These are phyloP conservation scores for Boletus fagicola DNA, from an alignment of 768 basidiomycete genomes.

Conservation along the genomic window DNA sequence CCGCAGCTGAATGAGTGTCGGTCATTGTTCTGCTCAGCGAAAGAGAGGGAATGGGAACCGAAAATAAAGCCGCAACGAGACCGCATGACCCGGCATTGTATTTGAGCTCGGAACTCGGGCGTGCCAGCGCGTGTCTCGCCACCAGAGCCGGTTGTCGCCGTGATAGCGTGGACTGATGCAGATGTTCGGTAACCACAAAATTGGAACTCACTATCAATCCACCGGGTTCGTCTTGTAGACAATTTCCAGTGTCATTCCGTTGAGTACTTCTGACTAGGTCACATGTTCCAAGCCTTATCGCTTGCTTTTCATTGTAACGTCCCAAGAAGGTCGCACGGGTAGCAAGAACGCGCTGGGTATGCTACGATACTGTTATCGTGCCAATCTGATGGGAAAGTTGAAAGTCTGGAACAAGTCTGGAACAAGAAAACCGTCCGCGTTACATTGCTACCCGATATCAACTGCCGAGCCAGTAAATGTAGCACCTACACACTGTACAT, in stretches of 20 bases:
- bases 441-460: neutral
- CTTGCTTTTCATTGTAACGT: neutral
- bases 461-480: neutral
- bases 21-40: constrained; percentile 18
- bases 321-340: neutral
- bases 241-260: neutral
- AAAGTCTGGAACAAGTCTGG: too few relatives aligned
- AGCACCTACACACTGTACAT: neutral
- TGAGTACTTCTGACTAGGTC: neutral
- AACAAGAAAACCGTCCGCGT: neutral
- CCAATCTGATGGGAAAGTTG: neutral
- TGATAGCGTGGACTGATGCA: constrained; percentile 2
- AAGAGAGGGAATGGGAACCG: neutral
- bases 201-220: neutral
- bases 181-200: neutral
- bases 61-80: constrained; percentile 2
- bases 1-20: constrained; percentile 1
- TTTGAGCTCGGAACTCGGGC: neutral
- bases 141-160: neutral
- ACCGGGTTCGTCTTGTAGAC: too few relatives aligned
- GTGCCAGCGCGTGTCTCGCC: neutral
- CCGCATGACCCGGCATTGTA: constrained; percentile 1
- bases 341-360: neutral
- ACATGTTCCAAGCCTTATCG: too few relatives aligned
- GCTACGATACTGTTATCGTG: neutral